Evolutionary conservation across 1,284 basidiomycete genomes (phyloP), one percentile per base, ranked within the genome.

Genomic region (Cerrena zonata): DNA sequence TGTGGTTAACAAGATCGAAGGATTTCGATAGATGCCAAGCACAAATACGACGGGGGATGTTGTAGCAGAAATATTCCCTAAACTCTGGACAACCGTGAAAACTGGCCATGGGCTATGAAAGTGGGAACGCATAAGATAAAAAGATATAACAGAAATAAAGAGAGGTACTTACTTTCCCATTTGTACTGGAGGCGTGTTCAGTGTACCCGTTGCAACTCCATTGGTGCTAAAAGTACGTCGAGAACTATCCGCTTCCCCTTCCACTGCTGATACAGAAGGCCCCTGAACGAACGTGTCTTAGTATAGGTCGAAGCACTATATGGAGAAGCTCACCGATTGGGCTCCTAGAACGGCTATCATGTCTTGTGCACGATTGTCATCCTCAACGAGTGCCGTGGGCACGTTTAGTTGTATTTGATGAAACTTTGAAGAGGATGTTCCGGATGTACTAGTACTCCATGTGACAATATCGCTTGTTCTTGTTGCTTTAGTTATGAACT

Each of bases 11-110:
- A 50, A 15, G 23, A 62, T 58, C 1, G 52, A 43, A 2, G 63
- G 61, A 44, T 62, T 55, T 3, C 63, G 59, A 11, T 60, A 54
- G 36, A 55, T 53, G 13, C 62, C 63, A 0, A 62, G 38, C 2
- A 58, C 45, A 61, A 61, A 65, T 1, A 61, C 53, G 12, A 62
- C 53, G 2, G 63, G 56, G 3, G 26, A 40, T 0, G 50, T 12
- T 2, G 58, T 62, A 12, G 36, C 39, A 18, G 45, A 39, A 15
- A 65, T 60, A 19, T 21, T 45, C 3, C 62, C 63, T 2, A 63
- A 56, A 40, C 62, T 57, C 0, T 58, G 52, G 1, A 62, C 43
- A 13, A 61, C 47, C 7, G 53, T 58, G 39, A 56, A 62, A 1
- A 58, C 59, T 7, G 54, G 43, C 42, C 52, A 61, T 4, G 39